phyloP scores from a whole-genome alignment of 306 rosid genomes.

The Vicia faba region DNA sequence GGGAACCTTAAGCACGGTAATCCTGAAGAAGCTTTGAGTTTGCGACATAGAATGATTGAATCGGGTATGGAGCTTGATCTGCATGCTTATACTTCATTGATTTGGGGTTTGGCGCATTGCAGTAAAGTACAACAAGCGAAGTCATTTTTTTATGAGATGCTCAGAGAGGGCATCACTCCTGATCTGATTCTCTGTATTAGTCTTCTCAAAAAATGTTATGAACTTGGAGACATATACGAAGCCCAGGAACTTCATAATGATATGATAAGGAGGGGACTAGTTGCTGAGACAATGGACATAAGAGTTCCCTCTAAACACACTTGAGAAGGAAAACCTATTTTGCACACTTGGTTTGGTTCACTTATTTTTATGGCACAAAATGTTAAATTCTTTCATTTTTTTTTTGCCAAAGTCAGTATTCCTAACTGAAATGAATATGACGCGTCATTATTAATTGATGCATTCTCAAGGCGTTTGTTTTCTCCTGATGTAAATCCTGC shows the following conservation, averaged over 20 bases:
- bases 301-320: constrained; percentile 45
- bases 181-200: constrained; percentile 69
- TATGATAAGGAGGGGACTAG: constrained; percentile 61
- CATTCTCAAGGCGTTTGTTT: constrained; percentile 36
- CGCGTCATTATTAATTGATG: constrained; percentile 28
- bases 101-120: constrained; percentile 72
- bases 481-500: constrained; percentile 39
- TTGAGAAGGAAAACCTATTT: constrained; percentile 43
- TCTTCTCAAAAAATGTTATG: constrained; percentile 65
- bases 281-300: constrained; percentile 39
- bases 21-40: constrained; percentile 70
- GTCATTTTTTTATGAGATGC: constrained; percentile 74
- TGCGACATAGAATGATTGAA: constrained; percentile 66
- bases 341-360: constrained; percentile 26
- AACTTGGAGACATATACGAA: constrained; percentile 67
- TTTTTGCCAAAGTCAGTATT: constrained; percentile 21
- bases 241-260: constrained; percentile 68
- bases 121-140: constrained; percentile 74
- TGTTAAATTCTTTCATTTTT: constrained; percentile 27
- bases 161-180: constrained; percentile 67
- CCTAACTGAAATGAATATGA: constrained; percentile 35
- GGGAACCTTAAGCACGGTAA: constrained; percentile 85
- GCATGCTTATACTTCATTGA: constrained; percentile 74
- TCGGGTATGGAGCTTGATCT: constrained; percentile 77
- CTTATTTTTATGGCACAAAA: constrained; percentile 24